Conservation (phyloP, 169 alveolate genomes). For the Babesia sp. region DNA sequence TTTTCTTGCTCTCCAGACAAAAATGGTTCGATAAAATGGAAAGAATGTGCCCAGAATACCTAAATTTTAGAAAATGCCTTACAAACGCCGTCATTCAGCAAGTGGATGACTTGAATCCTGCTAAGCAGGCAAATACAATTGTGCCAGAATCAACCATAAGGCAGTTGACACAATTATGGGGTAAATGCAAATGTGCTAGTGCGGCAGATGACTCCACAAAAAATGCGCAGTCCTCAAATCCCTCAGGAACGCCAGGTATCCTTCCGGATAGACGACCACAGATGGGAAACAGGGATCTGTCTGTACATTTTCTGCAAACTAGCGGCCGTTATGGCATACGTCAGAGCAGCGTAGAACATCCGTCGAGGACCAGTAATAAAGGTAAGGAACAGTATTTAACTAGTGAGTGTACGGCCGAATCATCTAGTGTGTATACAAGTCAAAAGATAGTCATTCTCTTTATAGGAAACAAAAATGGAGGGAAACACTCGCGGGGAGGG, state of each 20-base stretch:
- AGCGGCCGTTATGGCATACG: background rate
- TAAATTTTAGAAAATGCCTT: constrained; percentile 11
- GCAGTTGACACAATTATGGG: background rate
- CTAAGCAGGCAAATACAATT: background rate
- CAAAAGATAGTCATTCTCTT: background rate
- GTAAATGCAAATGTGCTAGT: background rate
- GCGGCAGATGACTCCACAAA: background rate
- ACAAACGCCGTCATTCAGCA: background rate
- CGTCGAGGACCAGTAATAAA: background rate
- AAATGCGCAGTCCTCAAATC: background rate
- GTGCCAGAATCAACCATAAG: background rate
- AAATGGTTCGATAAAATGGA: constrained; percentile 25
- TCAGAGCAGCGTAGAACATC: background rate
- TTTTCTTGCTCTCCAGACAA: constrained; percentile 3
- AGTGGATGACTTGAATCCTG: background rate
- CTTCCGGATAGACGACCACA: background rate
- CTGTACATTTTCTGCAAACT: background rate
- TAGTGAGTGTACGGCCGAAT: background rate
- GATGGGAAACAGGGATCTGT: no score
- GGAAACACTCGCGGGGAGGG: background rate
- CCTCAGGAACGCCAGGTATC: no score
- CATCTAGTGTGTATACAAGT: background rate
- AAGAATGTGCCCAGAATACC: constrained; percentile 10
- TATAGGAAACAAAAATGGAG: background rate
- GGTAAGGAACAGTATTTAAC: background rate